Base-by-base conservation (phyloP, 192 early-diverging fungal genomes). In the Coemansia javaensis region DNA sequence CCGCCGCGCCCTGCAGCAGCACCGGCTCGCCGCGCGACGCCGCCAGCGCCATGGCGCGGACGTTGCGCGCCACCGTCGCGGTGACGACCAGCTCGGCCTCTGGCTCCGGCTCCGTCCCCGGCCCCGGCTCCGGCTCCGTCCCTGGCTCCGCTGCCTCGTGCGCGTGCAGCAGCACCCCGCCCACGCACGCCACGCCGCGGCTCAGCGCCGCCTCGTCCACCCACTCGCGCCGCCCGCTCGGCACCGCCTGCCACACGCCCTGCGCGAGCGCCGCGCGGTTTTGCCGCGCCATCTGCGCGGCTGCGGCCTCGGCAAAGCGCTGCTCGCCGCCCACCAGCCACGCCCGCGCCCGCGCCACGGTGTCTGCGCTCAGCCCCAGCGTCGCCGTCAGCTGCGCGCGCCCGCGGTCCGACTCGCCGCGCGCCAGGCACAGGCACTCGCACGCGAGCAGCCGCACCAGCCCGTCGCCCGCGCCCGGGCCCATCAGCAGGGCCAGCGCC, bases 21-120 rank as follows among this genome's bases (percentile, higher is more conserved):
- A 95, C 86, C 0, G 96, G 93, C 16, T 86, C 79, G 20, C 90
- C 80, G 17, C 90, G 82, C 20, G 93, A 96, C 13, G 90, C 59
- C 0, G 90, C 92, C 28, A 96, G 65, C n/a, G 83, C 87, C 25
- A 96, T 81, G 6, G 79, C 74, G 50, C 88, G 82, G 9, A 96
- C 63, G 62, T 92, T 93, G 6, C 65, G 70, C 11, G 71, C 57
- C 1, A 93, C 90, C 6, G 89, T 89, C 5, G 79, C 69, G 17
- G 93, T 97, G 18, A 84, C 63, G 13, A 95, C 84, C 14, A 96
- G 79, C 9, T 46, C 38, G 22, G 20, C 18, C 7, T 37, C n/a
- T n/a, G n/a, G n/a, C n/a, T n/a, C n/a, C 38, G 13, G 27, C 14
- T 18, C 35, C 39, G 55, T 15, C 18, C 60, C 1, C 28, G 7